Base-by-base conservation (phyloP, 495 filamentous ascomycete genomes). In the Aspergillus hancockii region DNA sequence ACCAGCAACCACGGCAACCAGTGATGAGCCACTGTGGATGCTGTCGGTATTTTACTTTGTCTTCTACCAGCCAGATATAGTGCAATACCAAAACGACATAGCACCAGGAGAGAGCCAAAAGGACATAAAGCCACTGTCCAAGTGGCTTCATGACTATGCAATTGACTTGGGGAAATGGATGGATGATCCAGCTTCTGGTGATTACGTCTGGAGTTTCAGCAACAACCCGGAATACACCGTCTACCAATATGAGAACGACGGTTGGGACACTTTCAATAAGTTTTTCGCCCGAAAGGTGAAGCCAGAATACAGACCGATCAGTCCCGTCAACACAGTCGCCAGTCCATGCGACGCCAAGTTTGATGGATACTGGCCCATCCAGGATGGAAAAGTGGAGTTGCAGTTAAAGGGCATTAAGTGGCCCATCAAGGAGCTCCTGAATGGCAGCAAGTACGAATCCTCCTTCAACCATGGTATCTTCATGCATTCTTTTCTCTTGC, bases 281-380 rank as follows among this genome's bases (percentile, higher is more conserved):
- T 49, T 49, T 49, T 49, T 49, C 46, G 9, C 46, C 22, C 46
- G 46, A 49, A 49, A 49, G 46, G 46, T 12, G n/a, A 49, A 49
- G 16, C 46, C 46, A 19, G 22, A 19, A 2, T 49, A 49, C n/a
- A 14, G 46, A 2, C 46, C 46, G 0, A 49, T 49, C 46, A 19
- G 16, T 10, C 46, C 46, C 4, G 22, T 19, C 18, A 49, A 49
- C 46, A 49, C 46, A 14, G 46, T 49, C 5, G 46, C 46, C 46
- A 49, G 46, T 19, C 46, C 46, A 4, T 49, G 46, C 22, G 46
- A 49, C 12, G 46, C 46, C 46, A 49, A 49, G 19, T 49, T 49
- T 19, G 46, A 49, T 21, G 46, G 46, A 14, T 49, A 49, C 19
- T 49, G 46, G 46, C 18, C 18, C 16, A 31, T 49, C 4, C 46